Percentiles rank a stretch among this genome's conserved stretches.
Conservation (phyloP, 257 asterid species). For the Solanum chilense region DNA sequence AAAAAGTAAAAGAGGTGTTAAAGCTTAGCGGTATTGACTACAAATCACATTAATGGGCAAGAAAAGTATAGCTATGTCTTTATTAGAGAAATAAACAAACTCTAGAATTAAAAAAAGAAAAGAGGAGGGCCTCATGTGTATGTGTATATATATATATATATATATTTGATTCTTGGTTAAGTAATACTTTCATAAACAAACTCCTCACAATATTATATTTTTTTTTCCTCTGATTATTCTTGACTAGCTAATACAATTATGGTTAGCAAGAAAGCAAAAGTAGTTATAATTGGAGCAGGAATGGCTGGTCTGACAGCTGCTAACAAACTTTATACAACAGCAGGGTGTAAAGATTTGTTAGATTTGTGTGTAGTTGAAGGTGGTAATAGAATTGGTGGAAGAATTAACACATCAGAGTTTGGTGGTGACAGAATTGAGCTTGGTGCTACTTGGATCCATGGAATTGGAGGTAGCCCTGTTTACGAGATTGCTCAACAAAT, state of each 20-base stretch:
- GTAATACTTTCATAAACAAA: constrained; percentile 5
- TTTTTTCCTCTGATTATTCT: not conserved
- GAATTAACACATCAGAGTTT: constrained; percentile 57
- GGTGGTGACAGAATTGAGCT: constrained; percentile 73
- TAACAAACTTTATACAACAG: constrained; percentile 44
- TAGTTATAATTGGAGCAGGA: constrained; percentile 92
- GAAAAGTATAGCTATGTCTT: constrained; percentile 18
- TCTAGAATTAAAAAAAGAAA: too few species aligned
- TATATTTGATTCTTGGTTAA: constrained; percentile 8
- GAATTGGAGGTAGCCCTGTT: constrained; percentile 71
- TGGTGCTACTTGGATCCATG: constrained; percentile 99
- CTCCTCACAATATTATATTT: not conserved
- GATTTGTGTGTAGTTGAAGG: constrained; percentile 67
- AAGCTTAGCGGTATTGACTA: not conserved
- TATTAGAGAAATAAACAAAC: constrained; percentile 6
- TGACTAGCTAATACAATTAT: constrained; percentile 6
- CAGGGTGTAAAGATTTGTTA: constrained; percentile 21
- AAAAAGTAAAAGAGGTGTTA: not conserved
- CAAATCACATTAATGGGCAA: not conserved
- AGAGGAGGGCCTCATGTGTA: not conserved
- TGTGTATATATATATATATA: constrained; percentile 17
- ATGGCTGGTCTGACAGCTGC: constrained; percentile 95
- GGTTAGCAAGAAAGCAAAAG: constrained; percentile 51
- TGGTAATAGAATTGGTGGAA: constrained; percentile 70
- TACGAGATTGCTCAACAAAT: constrained; percentile 47